Percentiles rank a stretch among this genome's conserved stretches.
These are phyloP conservation scores for Phytophthora citricola DNA, from an alignment of 352 stramenopile species.

Conservation along the genomic window DNA sequence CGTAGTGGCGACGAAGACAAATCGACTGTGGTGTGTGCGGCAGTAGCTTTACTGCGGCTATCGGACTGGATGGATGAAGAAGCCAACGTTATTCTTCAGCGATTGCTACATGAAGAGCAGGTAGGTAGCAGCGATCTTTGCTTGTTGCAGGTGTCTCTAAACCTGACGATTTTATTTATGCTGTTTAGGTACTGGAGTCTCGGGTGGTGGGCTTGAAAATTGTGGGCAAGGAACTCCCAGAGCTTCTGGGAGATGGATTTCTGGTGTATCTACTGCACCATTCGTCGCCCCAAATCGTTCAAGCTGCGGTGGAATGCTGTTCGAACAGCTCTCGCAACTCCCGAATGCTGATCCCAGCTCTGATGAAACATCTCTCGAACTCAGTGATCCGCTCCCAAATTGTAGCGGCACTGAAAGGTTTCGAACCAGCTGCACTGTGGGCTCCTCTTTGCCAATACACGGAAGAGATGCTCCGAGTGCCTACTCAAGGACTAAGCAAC, in stretches of 20 bases:
- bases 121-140: slow-evolving; percentile 15
- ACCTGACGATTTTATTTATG: slow-evolving; percentile 1
- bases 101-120: slow-evolving; percentile 82
- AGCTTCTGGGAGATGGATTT: slow-evolving; percentile 84
- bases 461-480: slow-evolving; percentile 42
- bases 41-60: slow-evolving; percentile 72
- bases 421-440: slow-evolving; percentile 73
- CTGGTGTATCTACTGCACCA: slow-evolving; percentile 88
- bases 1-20: slow-evolving; percentile 65
- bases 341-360: slow-evolving; percentile 82
- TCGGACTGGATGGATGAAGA: slow-evolving; percentile 91
- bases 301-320: slow-evolving; percentile 83
- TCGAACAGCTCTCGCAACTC: slow-evolving; percentile 79
- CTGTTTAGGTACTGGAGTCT: slow-evolving; percentile 55
- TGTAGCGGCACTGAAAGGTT: slow-evolving; percentile 73
- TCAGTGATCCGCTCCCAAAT: slow-evolving; percentile 69
- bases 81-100: slow-evolving; percentile 80
- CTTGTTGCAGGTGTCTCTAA: neutral
- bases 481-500: slow-evolving; percentile 19
- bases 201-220: slow-evolving; percentile 85
- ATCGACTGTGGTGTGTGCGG: slow-evolving; percentile 73
- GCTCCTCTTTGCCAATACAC: slow-evolving; percentile 72
- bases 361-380: slow-evolving; percentile 84
- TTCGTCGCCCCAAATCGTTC: slow-evolving; percentile 69
- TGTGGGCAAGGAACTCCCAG: slow-evolving; percentile 80